Evolutionary conservation across 345 rosid species (phyloP).

Genomic region (Salix arbutifolia): DNA sequence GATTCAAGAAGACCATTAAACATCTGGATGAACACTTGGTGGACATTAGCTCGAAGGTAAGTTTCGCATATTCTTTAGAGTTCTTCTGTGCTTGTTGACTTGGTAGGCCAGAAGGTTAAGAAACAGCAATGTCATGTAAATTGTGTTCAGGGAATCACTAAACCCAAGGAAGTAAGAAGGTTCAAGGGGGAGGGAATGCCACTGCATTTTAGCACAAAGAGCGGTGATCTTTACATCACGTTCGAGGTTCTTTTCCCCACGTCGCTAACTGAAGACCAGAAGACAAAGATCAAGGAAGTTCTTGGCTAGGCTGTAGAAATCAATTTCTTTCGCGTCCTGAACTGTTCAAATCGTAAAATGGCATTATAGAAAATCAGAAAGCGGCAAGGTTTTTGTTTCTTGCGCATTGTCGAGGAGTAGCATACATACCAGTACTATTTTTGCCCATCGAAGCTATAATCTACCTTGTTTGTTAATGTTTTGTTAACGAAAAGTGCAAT

Average conservation of each 20-base stretch:
- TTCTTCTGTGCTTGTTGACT: background rate
- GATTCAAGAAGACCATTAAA: conserved; percentile 84
- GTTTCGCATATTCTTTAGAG: background rate
- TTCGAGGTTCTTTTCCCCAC: conserved; percentile 91
- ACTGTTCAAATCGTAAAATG: conserved; percentile 8
- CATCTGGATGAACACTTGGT: conserved; percentile 98
- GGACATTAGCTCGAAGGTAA: conserved; percentile 78
- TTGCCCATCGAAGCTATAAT: background rate
- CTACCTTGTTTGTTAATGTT: background rate
- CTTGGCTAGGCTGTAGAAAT: conserved; percentile 44
- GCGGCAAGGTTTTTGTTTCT: conserved; percentile 2
- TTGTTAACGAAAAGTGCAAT: background rate
- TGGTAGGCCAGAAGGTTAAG: background rate
- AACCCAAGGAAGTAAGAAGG: conserved; percentile 87
- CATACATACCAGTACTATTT: background rate
- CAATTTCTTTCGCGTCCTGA: background rate
- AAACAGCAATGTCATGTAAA: background rate
- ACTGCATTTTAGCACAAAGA: conserved; percentile 72
- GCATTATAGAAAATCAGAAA: background rate
- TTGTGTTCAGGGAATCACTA: conserved; percentile 69
- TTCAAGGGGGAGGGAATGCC: conserved; percentile 99
- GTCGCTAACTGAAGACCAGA: conserved; percentile 75
- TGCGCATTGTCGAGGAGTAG: background rate
- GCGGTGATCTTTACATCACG: conserved; percentile 77
- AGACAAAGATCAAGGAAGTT: conserved; percentile 64